Conservation (phyloP, 2,329 filamentous ascomycete genomes). For the Aspergillus tanneri region DNA sequence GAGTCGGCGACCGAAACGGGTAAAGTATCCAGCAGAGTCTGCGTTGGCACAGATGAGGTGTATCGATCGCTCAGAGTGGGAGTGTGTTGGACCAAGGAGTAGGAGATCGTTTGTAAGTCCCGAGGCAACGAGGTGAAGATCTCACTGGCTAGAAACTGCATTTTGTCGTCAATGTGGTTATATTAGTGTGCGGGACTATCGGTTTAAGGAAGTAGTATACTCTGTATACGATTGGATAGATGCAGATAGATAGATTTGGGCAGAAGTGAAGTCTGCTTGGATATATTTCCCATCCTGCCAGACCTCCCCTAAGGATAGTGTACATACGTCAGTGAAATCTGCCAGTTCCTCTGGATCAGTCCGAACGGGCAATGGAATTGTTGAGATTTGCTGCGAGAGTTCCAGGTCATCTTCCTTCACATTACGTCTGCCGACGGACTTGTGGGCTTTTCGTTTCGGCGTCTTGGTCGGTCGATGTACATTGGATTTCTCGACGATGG, state of each 20-base stretch:
- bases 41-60: conserved; percentile 50
- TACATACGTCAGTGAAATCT: conserved; percentile 70
- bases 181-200: no score
- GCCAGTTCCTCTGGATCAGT: conserved; percentile 65
- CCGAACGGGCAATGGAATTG: conserved; percentile 9
- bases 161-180: background rate
- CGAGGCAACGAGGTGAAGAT: conserved; percentile 66
- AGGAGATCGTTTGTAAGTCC: conserved; percentile 61
- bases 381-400: background rate
- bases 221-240: background rate
- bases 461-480: conserved; percentile 47
- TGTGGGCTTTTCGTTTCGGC: conserved; percentile 28
- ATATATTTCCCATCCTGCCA: no score
- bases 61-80: conserved; percentile 56
- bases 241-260: background rate
- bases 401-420: conserved; percentile 13
- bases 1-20: conserved; percentile 65
- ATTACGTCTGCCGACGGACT: conserved; percentile 14
- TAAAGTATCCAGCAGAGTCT: conserved; percentile 54
- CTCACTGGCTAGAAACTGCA: conserved; percentile 66
- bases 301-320: background rate
- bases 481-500: conserved; percentile 62
- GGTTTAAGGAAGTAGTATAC: no score
- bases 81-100: conserved; percentile 56
- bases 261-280: background rate